Conservation (phyloP, 73 alveolate genomes). For the Paramecium tetraurelia region DNA sequence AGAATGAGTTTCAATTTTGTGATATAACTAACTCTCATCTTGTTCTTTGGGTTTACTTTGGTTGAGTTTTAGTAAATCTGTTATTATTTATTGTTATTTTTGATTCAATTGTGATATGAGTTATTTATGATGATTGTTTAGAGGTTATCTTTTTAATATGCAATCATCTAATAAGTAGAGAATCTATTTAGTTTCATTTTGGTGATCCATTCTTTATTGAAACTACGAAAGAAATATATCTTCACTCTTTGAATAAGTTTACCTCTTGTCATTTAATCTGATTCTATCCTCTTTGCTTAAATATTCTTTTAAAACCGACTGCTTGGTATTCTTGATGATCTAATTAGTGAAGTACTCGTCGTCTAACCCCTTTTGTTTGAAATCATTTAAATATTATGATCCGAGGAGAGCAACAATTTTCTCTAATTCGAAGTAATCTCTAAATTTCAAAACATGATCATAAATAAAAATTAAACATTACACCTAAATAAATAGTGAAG, state of each 20-base stretch:
- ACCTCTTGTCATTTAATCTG: background rate
- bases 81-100: background rate
- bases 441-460: slow-evolving; percentile 11
- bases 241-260: slow-evolving; percentile 21
- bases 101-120: background rate
- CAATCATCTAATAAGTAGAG: slow-evolving; percentile 39
- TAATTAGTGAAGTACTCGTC: background rate
- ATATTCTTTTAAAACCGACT: slow-evolving; percentile 19
- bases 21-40: background rate
- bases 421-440: slow-evolving; percentile 2
- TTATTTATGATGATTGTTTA: slow-evolving; percentile 9
- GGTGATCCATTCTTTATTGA: background rate
- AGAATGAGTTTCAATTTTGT: background rate
- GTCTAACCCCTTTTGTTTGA: background rate
- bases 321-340: background rate
- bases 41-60: background rate
- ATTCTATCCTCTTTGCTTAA: slow-evolving; percentile 16
- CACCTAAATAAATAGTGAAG: background rate
- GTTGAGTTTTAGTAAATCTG: background rate
- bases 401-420: background rate
- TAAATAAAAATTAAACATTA: background rate
- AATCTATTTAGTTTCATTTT: background rate
- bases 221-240: background rate
- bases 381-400: background rate
- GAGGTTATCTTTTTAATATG: background rate